Evolutionary conservation across 2,329 filamentous ascomycete species (phyloP).

Genomic region (Stagonosporopsis chrysanthemi): DNA sequence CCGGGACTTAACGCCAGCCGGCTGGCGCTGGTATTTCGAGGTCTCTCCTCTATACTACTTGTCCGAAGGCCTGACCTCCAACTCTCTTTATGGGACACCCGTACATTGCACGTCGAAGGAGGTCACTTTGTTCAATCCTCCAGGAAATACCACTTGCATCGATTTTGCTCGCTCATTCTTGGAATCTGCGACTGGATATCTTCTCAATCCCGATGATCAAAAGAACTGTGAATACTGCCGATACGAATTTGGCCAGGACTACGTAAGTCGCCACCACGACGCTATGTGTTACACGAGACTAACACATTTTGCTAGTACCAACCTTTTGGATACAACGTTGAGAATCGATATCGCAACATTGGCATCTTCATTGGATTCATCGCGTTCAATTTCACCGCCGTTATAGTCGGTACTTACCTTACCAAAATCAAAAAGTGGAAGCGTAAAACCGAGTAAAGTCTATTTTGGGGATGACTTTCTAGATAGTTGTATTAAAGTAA

Average conservation of each 20-base stretch:
- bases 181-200: slow-evolving; percentile 3
- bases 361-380: slow-evolving; percentile 10
- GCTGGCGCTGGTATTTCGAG: slow-evolving; percentile 9
- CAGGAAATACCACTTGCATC: slow-evolving; percentile 3
- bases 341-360: slow-evolving; percentile 5
- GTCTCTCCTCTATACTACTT: slow-evolving; percentile 8
- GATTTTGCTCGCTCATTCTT: slow-evolving; percentile 1
- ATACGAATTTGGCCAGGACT: slow-evolving; percentile 7
- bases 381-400: slow-evolving; percentile 9
- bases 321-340: slow-evolving; percentile 7
- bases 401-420: slow-evolving; percentile 6
- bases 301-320: slow-evolving; percentile 1
- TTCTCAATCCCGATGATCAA: slow-evolving; percentile 2
- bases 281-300: not conserved
- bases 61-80: slow-evolving; percentile 9
- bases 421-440: slow-evolving; percentile 9
- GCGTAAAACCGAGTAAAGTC: slow-evolving; percentile 5
- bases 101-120: slow-evolving; percentile 7
- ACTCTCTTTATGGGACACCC: slow-evolving; percentile 2
- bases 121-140: slow-evolving; percentile 2
- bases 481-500: not conserved
- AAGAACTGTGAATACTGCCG: slow-evolving; percentile 2
- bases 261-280: not conserved
- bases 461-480: too few species aligned
- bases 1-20: slow-evolving; percentile 1